Evolutionary conservation across 345 rosid species (phyloP), one percentile per base, ranked within the genome.

Genomic region (Rhodamnia argentea): DNA sequence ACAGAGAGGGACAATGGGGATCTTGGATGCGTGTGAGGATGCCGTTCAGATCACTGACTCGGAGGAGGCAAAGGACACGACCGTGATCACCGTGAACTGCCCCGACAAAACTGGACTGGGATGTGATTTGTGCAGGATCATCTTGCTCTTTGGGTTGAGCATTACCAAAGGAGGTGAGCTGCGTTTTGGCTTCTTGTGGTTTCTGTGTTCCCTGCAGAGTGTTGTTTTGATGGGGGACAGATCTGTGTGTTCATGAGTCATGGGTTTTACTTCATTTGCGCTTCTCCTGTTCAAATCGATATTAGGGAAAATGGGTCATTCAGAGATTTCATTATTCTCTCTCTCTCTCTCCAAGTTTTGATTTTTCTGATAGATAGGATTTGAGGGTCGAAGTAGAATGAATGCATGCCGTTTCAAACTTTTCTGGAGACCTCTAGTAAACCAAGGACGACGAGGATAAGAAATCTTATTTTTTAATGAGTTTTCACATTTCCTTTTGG

Each of bases 31-130:
- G 26, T 18, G 18, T 44, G 94, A 93, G 85, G 95, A 94, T 87
- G 88, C 89, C 29, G 95, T 94, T 78, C 87, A 91, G 84, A 92
- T 93, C 64, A 90, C 86, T 42, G 88, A 88, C 51, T 88, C 92
- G 27, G 92, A 92, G 91, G 91, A 88, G 54, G 85, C 89, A 11
- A 92, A 89, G 50, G 94, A 90, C 55, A 53, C 86, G 40, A 90
- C 93, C 83, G 89, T 89, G 84, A 92, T 94, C 85, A 91, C 95
- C 2, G 93, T 94, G n/a, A 94, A 90, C 86, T 92, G 96, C 64
- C 94, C 94, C 13, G 96, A 94, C 83, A 94, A 93, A 87, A 93
- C 94, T 70, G 95, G 96, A 12, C 90, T 93, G 57, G 95, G 96
- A 20, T 94, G 93, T 88, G 96, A 94, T 86, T 83, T 94, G 89